Conservation (phyloP, 2,329 filamentous ascomycete species). For the Cyclaneusma minus region DNA sequence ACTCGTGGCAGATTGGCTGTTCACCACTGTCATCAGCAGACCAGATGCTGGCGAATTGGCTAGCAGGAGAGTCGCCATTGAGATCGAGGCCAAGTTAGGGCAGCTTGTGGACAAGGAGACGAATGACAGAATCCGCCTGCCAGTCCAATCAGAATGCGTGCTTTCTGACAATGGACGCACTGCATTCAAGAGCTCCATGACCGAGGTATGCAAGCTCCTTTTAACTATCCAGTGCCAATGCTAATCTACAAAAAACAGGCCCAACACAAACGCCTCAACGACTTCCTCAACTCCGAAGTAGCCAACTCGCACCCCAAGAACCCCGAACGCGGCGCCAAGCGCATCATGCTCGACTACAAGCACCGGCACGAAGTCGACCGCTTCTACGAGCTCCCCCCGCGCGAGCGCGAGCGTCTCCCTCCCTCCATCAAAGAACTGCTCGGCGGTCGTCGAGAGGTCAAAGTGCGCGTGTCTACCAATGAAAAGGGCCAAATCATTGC, state of each 20-base stretch:
- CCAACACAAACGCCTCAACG: slow-evolving; percentile 74
- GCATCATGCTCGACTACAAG: slow-evolving; percentile 59
- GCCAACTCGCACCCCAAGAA: slow-evolving; percentile 39
- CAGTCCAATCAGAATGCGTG: slow-evolving; percentile 55
- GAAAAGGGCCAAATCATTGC: slow-evolving; percentile 54
- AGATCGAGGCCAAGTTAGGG: slow-evolving; percentile 90
- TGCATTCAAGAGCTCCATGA: slow-evolving; percentile 80
- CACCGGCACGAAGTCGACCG: slow-evolving; percentile 73
- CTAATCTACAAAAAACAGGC: slow-evolving; percentile 26
- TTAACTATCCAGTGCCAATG: slow-evolving; percentile 1
- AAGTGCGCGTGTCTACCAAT: slow-evolving; percentile 63
- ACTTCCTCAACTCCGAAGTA: slow-evolving; percentile 62
- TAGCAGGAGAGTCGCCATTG: slow-evolving; percentile 56
- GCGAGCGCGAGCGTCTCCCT: slow-evolving; percentile 44
- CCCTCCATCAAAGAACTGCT: slow-evolving; percentile 46
- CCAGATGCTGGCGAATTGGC: slow-evolving; percentile 48
- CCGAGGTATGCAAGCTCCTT: slow-evolving; percentile 42
- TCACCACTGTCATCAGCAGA: slow-evolving; percentile 50
- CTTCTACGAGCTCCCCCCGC: slow-evolving; percentile 60
- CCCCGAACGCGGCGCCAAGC: slow-evolving; percentile 20
- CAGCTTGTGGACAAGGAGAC: slow-evolving; percentile 61
- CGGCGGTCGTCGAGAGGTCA: slow-evolving; percentile 37
- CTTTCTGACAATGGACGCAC: slow-evolving; percentile 44
- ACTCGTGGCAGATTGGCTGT: slow-evolving; percentile 68
- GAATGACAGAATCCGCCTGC: slow-evolving; percentile 50